These are phyloP conservation scores for Nosema bombycis DNA, from an alignment of 371 early-diverging fungal species.

Conservation along the genomic window DNA sequence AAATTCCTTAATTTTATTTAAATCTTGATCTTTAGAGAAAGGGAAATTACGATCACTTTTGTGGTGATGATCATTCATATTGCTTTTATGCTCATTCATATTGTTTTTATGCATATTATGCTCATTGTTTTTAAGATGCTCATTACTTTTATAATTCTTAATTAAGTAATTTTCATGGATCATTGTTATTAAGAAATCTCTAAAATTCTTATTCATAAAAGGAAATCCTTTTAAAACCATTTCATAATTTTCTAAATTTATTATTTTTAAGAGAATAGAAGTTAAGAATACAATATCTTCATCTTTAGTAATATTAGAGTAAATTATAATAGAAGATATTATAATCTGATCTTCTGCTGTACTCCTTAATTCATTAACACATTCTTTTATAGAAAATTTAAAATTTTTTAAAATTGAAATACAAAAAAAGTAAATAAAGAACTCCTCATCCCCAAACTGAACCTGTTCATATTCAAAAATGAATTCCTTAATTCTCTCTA, in stretches of 20 bases:
- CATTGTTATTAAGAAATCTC: not conserved
- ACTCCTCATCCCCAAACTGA: no score
- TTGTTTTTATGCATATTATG: no score
- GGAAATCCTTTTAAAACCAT: not conserved
- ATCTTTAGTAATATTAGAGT: not conserved
- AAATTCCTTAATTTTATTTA: not conserved
- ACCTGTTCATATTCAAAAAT: no score
- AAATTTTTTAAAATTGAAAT: conserved; percentile 4
- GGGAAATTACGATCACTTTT: not conserved
- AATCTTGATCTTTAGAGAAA: not conserved
- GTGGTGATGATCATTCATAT: no score
- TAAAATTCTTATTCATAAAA: conserved; percentile 2
- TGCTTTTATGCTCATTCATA: no score
- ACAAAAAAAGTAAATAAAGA: no score
- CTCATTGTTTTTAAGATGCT: no score
- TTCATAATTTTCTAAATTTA: not conserved
- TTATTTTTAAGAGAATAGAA: not conserved
- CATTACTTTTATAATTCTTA: not conserved
- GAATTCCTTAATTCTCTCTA: no score
- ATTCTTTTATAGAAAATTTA: conserved; percentile 4
- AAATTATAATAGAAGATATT: not conserved
- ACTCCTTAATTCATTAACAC: not conserved
- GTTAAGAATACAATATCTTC: not conserved
- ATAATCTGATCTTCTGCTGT: not conserved
- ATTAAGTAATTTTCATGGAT: conserved; percentile 5